Base-by-base conservation (phyloP, 2,329 filamentous ascomycete genomes). In the Sporothrix curviconia region DNA sequence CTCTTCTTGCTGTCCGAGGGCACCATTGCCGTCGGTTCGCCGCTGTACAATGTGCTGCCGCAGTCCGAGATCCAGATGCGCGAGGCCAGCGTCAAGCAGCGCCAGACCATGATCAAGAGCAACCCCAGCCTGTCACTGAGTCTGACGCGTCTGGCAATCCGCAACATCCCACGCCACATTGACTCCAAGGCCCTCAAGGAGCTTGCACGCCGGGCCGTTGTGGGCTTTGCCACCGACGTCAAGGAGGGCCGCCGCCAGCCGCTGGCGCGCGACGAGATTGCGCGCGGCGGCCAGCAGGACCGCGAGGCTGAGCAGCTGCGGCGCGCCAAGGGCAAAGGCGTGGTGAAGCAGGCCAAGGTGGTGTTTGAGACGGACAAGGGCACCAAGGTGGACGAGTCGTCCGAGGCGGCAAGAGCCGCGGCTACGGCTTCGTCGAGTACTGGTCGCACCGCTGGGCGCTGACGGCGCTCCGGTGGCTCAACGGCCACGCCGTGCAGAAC, bases 401-500 rank as follows among this genome's bases (percentile, higher is more conserved):
- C 43, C 30, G 59, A 40, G 43, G 85, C 7, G 92, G 92, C 47
- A 83, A 89, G 68, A 94, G 89, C 69, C 83, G 92, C 69, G 94
- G 94, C 5, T 99, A 99, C 70, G 94, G 95, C 12, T 99, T 99
- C 76, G 88, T 99, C 64, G 94, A 99, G 74, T 99, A 96, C 73
- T 88, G 85, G 63, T 94, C 89, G 30, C 94, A 99, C 68, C 87
- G 94, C 51, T 92, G 87, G 78, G 94, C 94, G 14, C 79, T 99
- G 39, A 97, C 97, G 90, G 94, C 90, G 24, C 77, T 99, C 61
- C 81, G 94, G 47, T 97, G 90, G 85, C 79, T 99, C 58, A 99
- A 99, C 69, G 92, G 92, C 1, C 86, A 82, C 59, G 74, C 81
- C 32, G 65, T 84, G 17, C 76, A 80, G 66, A 82, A 81, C 55